Conservation (phyloP, 768 basidiomycete species). For the Macrolepiota fuliginosa region DNA sequence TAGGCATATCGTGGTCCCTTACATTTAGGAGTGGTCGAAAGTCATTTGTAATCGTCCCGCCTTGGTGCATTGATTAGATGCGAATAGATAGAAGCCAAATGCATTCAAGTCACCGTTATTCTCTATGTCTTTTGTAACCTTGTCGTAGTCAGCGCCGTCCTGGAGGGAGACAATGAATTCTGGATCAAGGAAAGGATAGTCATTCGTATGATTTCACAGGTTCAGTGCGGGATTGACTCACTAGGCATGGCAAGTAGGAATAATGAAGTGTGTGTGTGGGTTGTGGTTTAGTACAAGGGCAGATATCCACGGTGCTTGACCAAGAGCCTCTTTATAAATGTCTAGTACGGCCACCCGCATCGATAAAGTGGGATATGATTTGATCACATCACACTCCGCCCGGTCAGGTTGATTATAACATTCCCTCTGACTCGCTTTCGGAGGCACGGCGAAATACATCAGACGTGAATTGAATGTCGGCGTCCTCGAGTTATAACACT, state of each 20-base stretch:
- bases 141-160: background rate
- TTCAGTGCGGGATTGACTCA: background rate
- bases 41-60: background rate
- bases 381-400: background rate
- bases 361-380: background rate
- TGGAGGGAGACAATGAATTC: constrained; percentile 4
- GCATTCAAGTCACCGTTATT: background rate
- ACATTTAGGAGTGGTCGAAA: constrained; percentile 5
- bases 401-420: background rate
- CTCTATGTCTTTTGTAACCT: background rate
- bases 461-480: too few relatives aligned
- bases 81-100: background rate
- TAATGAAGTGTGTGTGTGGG: background rate
- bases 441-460: too few relatives aligned
- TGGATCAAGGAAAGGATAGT: background rate
- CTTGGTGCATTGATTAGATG: background rate
- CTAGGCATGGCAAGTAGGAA: background rate
- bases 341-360: background rate
- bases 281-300: background rate
- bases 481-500: background rate
- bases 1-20: background rate
- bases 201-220: background rate
- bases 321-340: background rate
- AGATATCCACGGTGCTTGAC: background rate
- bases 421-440: background rate